Base-by-base conservation (phyloP, 768 basidiomycete species). In the Psilocybe subaeruginosa region DNA sequence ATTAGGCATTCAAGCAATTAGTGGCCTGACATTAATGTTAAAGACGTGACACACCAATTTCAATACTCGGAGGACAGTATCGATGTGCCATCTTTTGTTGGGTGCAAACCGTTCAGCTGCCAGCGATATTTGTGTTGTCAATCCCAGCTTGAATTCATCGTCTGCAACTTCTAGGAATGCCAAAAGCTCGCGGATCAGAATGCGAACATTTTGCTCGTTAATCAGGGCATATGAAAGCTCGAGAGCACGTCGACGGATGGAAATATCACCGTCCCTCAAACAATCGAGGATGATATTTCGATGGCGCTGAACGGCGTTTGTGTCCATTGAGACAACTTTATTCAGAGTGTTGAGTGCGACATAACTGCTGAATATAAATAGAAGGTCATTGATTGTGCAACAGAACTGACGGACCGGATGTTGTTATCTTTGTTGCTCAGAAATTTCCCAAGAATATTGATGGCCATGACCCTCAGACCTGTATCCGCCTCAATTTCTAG, bases 201-300 rank as follows among this genome's bases (percentile, higher is more conserved):
- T 84, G 39, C 95, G 89, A 48, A 99, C 93, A 69, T 97, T 99
- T 65, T 85, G 82, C 68, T 99, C 97, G 71, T 97, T 97, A 73
- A 98, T 94, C 56, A 99, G 85, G 0, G 97, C 96, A 73, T 99
- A 99, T 9, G 95, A 97, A 2, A 99, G 83, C 74, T 99, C 97
- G 33, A 99, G 86, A 1, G 97, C 97, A 59, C 97, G 90, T 47
- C 97, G 89, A 35, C 97, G 89, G 71, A 99, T 99, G 8, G 97
- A 99, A 58, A 99, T 98, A 68, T 99, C 97, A 8, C 97, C 97
- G 67, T 99, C 97, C n/a, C 97, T 90, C 41, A 99, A 79, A 78
- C 97, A 99, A 73, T 99, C 97, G n/a, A 99, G 87, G 65, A 99
- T 98, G 66, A 93, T 99, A 74, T 97, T 95, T 27, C 95, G 91